Evolutionary conservation across 352 stramenopile genomes (phyloP), one percentile per base, ranked within the genome.

Genomic region (Phytophthora nicotianae): DNA sequence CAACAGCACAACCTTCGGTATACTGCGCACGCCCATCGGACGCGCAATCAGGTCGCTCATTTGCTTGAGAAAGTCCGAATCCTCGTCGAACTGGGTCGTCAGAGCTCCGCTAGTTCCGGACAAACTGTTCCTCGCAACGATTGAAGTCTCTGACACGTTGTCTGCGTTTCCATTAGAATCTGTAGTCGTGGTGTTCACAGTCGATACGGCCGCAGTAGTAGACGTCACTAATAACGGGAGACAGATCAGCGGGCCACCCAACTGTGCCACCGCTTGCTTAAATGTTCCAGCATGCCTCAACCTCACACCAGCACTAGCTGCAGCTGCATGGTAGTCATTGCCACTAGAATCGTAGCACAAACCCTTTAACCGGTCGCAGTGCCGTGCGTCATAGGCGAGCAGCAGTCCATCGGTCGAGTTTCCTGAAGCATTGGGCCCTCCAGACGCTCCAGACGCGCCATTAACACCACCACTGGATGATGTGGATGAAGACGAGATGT

Each of bases 1-100:
- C 19, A 95, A 50, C 23, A 89, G 56, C 9, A 95, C 73, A 19
- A 93, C 84, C 50, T 90, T 90, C 2, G 84, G 80, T 33, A 95
- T 81, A 57, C 74, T 88, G 33, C 64, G 77, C 19, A 85, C 67
- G 11, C 84, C 84, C 35, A 95, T 74, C 5, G 86, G 83, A n/a
- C 83, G 78, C 9, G 84, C 71, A 57, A 93, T 86, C 50, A 90
- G 58, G 48, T 90, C 81, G 17, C 68, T 81, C 79, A 93, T 88
- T 58, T 93, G 83, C 54, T 74, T 71, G 20, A 93, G 58, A 42
- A 93, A 93, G 20, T 90, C 76, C 1, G 75, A 69, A 43, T 93
- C 83, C 69, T 93, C 83, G 23, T 89, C 81, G 50, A 93, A 93
- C 50, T 93, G 83, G 21, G 79, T 71, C 8, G 76, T 83, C 11